Evolutionary conservation across 108 stramenopile genomes (phyloP).

Genomic region (Cyclotella baltica): DNA sequence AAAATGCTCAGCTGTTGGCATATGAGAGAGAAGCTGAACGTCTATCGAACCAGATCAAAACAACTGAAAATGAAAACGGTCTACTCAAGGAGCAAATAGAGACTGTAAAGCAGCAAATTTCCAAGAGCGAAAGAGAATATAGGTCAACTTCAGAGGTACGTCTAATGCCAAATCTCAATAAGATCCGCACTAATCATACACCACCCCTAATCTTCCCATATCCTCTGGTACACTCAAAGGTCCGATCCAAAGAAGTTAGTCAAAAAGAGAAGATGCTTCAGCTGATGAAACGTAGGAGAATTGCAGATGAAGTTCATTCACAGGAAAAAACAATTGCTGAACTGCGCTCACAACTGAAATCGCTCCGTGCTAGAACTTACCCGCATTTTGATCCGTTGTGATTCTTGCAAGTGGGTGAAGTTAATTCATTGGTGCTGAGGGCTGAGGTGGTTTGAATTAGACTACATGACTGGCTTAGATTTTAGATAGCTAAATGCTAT

Average conservation of each 20-base stretch:
- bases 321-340: background rate
- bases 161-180: background rate
- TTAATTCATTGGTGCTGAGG: too few relatives aligned
- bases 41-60: background rate
- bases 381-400: background rate
- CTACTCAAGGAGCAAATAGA: background rate
- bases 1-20: background rate
- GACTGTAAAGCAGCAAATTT: background rate
- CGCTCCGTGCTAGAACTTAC: background rate
- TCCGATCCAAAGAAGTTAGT: background rate
- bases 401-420: too few relatives aligned
- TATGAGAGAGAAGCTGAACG: background rate
- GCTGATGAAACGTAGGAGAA: background rate
- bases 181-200: background rate
- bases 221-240: background rate
- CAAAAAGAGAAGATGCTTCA: background rate
- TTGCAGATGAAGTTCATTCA: constrained; percentile 4
- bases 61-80: background rate
- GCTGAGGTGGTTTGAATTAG: too few relatives aligned
- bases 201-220: background rate
- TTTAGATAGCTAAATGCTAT: too few relatives aligned
- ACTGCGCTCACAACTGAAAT: background rate
- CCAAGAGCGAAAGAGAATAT: background rate
- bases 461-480: too few relatives aligned
- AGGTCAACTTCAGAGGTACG: background rate